Evolutionary conservation across 2,329 filamentous ascomycete species (phyloP), one percentile per base, ranked within the genome.

Genomic region (Aphanocladium album): DNA sequence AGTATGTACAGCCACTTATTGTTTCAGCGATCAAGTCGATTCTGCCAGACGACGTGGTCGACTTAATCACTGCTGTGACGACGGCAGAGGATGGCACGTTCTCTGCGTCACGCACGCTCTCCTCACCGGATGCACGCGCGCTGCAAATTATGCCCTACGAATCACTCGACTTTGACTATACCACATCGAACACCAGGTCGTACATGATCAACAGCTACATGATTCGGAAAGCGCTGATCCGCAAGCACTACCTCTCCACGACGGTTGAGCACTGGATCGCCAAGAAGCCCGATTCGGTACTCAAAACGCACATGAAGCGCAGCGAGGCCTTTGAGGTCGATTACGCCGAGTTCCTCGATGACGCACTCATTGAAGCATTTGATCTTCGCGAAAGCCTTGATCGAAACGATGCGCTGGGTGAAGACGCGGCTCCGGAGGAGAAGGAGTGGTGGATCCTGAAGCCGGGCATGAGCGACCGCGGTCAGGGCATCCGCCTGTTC

Each of bases 401-500:
- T 35, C 80, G 80, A 50, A 96, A 96, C 67, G 57, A 25, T 60
- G 19, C 57, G 33, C 19, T 53, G 49, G 57, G 21, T 23, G 30
- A 17, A 41, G 57, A 16, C 5, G 41, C 17, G 39, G 3, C 39
- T 35, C n/a, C 56, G 37, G 74, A 73, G 16, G 64, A 64, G 46
- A 81, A 83, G 62, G 86, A 96, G 71, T 99, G 93, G 93, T 99
- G 95, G 95, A 98, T 99, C 66, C 74, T 99, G 62, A 99, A 99
- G 76, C 93, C 95, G 0, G 89, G 93, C 9, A 98, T 99, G 95
- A 96, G 91, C 73, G 95, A 99, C 71, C 84, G 93, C 25, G 95
- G 93, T 0, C 93, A 97, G 72, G 95, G 95, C 1, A 97, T 99
- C 61, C 79, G 91, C 43, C 78, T 99, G 0, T 99, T 99, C 73